Evolutionary conservation across 2,329 filamentous ascomycete genomes (phyloP), one percentile per base, ranked within the genome.

Genomic region (Neonectria coccinea): DNA sequence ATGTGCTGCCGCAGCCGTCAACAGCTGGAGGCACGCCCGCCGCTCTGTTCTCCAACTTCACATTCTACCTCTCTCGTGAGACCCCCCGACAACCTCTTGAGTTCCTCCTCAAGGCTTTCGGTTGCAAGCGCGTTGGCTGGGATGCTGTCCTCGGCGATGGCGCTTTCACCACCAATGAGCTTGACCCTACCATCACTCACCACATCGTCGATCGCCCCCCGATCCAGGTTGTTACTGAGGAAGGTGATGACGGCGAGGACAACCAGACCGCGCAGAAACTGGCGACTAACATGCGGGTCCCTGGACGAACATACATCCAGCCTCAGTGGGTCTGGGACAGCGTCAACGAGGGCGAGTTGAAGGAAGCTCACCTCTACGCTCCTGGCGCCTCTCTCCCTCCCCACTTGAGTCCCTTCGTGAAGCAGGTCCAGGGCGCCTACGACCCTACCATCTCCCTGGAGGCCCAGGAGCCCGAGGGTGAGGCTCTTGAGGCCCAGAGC

Each of bases 271-370:
- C 82, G 52, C 87, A 85, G 77, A 87, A 85, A 77, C 80, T 89
- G 59, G 83, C 78, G 27, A 79, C 79, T 64, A 91, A 92, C 74
- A 89, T 89, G 68, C 89, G 94, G 66, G 91, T 98, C 66, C 94
- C 95, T n/a, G 95, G 95, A 39, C 88, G 96, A 70, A 93, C 89
- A 68, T 99, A 99, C 73, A 83, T 99, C 60, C 96, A 99, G 82
- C 96, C 96, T 20, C 96, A 99, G 78, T 99, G 97, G 95, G 89
- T 99, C 4, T 99, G 96, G 96, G 96, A 99, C 76, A 95, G 92
- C 74, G 83, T 97, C 78, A 99, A 99, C 78, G 92, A 96, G 50
- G 93, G 93, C 67, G 93, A 95, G 79, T 83, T 99, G 60, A 90
- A 97, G 78, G 87, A 92, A 69, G 89, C 94, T 33, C 93, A 97